These are phyloP conservation scores for Pholiota microspora DNA, from an alignment of 768 basidiomycete species.

Conservation along the genomic window DNA sequence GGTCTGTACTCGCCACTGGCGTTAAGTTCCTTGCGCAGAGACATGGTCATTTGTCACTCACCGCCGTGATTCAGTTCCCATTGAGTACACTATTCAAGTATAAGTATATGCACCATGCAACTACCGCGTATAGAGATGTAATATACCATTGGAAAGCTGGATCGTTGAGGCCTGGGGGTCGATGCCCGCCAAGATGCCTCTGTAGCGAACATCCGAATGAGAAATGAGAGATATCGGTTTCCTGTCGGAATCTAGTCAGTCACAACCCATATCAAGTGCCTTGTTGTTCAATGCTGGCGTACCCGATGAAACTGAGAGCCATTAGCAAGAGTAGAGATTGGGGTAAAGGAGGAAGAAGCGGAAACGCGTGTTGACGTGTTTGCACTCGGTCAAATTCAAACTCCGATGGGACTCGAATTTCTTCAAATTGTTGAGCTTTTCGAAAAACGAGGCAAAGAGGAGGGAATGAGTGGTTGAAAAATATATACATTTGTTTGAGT, in stretches of 20 bases:
- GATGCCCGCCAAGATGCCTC: slow-evolving; percentile 84
- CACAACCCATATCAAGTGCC: slow-evolving; percentile 1
- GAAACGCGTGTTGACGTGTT: slow-evolving; percentile 28
- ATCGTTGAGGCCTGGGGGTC: slow-evolving; percentile 86
- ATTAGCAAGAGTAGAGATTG: slow-evolving; percentile 31
- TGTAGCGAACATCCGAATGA: slow-evolving; percentile 88
- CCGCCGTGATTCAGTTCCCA: slow-evolving; percentile 87
- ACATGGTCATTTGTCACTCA: slow-evolving; percentile 34
- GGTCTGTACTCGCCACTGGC: slow-evolving; percentile 41
- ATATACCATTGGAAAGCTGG: slow-evolving; percentile 78
- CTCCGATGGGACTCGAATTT: slow-evolving; percentile 21
- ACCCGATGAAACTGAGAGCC: slow-evolving; percentile 81
- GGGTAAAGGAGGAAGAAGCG: slow-evolving; percentile 12
- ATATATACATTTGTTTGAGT: no score
- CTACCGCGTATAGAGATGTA: not conserved
- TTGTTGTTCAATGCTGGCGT: slow-evolving; percentile 13
- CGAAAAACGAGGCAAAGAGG: no score
- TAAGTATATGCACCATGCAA: no score
- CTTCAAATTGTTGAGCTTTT: no score
- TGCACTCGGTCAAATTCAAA: slow-evolving; percentile 17
- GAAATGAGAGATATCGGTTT: slow-evolving; percentile 90
- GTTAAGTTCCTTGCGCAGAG: slow-evolving; percentile 3
- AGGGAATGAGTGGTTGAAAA: no score
- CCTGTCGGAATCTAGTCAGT: slow-evolving; percentile 33
- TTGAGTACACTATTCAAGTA: slow-evolving; percentile 62